Base-by-base conservation (phyloP, 768 basidiomycete genomes). In the Hericium rajendrae region DNA sequence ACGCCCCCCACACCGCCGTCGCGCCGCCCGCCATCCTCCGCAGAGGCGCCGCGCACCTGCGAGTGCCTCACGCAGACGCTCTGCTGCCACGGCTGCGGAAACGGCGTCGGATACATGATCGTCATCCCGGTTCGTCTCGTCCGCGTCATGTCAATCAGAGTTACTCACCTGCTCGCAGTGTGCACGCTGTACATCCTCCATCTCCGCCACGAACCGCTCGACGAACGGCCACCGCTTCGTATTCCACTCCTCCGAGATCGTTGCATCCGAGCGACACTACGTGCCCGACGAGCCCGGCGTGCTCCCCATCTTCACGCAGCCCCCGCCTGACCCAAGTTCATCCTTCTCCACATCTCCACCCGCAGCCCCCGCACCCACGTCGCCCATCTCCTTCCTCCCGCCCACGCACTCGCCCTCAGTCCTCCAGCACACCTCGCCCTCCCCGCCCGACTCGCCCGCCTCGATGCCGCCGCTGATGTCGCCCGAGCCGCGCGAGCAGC, bases 141-240 rank as follows among this genome's bases (percentile, higher is more conserved):
- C 51, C 53, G 57, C 39, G 41, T 48, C 22, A 41, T 32, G 38
- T 15, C 56, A 41, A 26, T 8, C 48, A 16, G 43, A 18, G 43
- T 57, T 38, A 49, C 10, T 61, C 62, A 62, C 53, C 49, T 63
- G 26, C 59, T 61, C 50, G 54, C 56, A 80, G 77, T 93, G 91
- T 67, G 62, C 73, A 16, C 82, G 83, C 50, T 94, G 90, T 70
- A 90, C 85, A 16, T 80, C 83, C 15, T 85, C 86, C 2, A 82
- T 84, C 53, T 76, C 79, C 51, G 76, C 77, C 5, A 81, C 78
- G 16, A 85, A 86, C 68, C 81, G 86, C 58, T 76, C 82, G 8
- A 89, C 89, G 22, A 92, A 91, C 68, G 88, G 88, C 9, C 89
- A 91, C 68, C 82, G 88, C 32, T 93, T 88, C 68, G 90, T 93